Conservation (phyloP, 768 basidiomycete genomes). For the Phanerochaete sordida region DNA sequence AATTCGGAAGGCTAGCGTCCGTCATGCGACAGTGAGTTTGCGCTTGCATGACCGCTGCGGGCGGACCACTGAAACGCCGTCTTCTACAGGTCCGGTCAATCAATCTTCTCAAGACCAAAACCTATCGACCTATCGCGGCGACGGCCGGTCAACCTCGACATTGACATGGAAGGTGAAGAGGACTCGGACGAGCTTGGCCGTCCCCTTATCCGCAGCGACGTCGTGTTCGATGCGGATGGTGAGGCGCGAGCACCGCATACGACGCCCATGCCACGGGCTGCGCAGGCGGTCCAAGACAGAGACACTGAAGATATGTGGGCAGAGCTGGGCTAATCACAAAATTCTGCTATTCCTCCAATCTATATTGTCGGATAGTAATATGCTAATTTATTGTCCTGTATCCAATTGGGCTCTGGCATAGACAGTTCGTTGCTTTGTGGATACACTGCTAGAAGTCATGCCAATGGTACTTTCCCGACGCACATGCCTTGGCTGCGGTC, state of each 20-base stretch:
- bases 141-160: constrained; percentile 64
- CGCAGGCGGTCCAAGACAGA: constrained; percentile 48
- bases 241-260: constrained; percentile 30
- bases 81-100: constrained; percentile 70
- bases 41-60: not conserved
- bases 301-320: constrained; percentile 75
- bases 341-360: not conserved
- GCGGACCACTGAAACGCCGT: not conserved
- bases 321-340: constrained; percentile 32
- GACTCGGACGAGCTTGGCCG: constrained; percentile 45
- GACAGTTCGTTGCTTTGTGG: not conserved
- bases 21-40: constrained; percentile 89
- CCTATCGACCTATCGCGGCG: constrained; percentile 80
- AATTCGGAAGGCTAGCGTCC: constrained; percentile 87
- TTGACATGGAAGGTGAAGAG: constrained; percentile 70
- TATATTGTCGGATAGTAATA: not conserved
- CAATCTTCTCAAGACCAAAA: constrained; percentile 82
- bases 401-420: not conserved
- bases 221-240: constrained; percentile 61
- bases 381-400: not conserved
- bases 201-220: constrained; percentile 56
- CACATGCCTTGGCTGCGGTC: not conserved
- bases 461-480: no score
- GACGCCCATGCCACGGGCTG: constrained; percentile 59
- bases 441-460: no score